phyloP scores from a whole-genome alignment of 75 land plant species.

The Selaginella moellendorffii region DNA sequence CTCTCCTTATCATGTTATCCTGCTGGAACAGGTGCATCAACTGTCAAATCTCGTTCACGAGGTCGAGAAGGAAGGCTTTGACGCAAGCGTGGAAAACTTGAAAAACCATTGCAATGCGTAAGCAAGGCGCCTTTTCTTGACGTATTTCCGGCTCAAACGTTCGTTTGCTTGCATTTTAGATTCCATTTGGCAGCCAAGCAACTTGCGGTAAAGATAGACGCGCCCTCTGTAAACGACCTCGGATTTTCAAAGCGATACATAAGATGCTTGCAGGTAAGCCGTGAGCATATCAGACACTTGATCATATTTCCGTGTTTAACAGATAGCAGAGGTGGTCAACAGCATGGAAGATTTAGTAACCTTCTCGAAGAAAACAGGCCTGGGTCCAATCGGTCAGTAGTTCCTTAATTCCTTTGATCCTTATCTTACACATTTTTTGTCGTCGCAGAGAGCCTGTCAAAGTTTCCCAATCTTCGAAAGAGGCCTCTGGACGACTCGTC shows the following conservation, averaged over 20 bases:
- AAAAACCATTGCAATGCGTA: conserved; percentile 31
- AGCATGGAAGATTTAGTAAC: conserved; percentile 35
- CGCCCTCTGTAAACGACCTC: conserved; percentile 36
- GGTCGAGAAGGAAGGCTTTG: conserved; percentile 26
- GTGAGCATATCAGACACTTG: not conserved
- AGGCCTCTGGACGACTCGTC: conserved; percentile 17
- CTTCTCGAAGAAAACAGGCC: conserved; percentile 22
- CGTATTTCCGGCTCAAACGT: not conserved
- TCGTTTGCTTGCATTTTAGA: conserved; percentile 16
- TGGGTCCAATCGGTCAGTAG: conserved; percentile 28
- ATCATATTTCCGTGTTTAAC: not conserved
- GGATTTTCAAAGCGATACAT: conserved; percentile 38
- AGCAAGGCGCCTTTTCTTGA: not conserved
- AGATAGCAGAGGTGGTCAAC: conserved; percentile 38
- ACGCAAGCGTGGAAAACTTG: conserved; percentile 22
- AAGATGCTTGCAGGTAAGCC: conserved; percentile 31
- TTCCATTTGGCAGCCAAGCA: conserved; percentile 29
- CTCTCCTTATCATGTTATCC: too few species aligned
- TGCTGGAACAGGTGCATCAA: conserved; percentile 31
- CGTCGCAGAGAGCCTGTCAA: conserved; percentile 24
- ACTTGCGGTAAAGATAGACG: conserved; percentile 28
- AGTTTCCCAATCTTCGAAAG: conserved; percentile 29
- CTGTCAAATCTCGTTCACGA: conserved; percentile 24
- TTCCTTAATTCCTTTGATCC: not conserved
- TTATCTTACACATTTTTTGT: not conserved